Conservation (phyloP, 2,329 filamentous ascomycete species). For the Aspergillus piperis region DNA sequence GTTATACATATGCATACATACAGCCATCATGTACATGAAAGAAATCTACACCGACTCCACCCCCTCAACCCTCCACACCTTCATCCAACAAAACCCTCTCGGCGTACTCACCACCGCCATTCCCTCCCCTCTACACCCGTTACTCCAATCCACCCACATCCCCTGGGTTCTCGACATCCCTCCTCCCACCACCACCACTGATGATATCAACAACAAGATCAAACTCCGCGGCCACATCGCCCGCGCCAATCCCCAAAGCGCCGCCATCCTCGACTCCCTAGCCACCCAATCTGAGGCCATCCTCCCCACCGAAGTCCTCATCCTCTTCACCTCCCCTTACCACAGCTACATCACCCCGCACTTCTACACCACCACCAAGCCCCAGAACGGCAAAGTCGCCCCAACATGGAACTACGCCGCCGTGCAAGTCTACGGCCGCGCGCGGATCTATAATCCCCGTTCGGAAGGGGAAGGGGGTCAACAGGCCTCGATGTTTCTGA, state of each 20-base stretch:
- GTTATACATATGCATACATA: background rate
- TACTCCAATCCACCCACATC: conserved; percentile 62
- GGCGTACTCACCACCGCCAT: conserved; percentile 66
- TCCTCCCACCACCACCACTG: conserved; percentile 35
- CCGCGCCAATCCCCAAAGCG: conserved; percentile 63
- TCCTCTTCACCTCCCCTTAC: conserved; percentile 61
- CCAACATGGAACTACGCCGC: conserved; percentile 72
- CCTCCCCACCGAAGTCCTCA: conserved; percentile 56
- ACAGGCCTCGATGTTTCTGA: conserved; percentile 53
- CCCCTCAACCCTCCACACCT: conserved; percentile 42
- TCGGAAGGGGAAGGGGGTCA: conserved; percentile 35
- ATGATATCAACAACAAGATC: conserved; percentile 31
- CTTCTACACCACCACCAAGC: conserved; percentile 68
- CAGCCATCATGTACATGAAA: background rate
- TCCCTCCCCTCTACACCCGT: conserved; percentile 48
- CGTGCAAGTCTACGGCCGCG: conserved; percentile 63
- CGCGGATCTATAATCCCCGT: conserved; percentile 55
- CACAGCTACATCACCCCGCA: conserved; percentile 70
- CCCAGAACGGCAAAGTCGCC: conserved; percentile 64
- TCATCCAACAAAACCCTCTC: conserved; percentile 62
- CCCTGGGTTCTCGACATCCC: conserved; percentile 59
- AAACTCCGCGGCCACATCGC: conserved; percentile 63
- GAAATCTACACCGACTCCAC: background rate
- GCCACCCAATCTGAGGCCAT: conserved; percentile 9
- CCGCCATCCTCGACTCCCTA: conserved; percentile 58